Evolutionary conservation across 2,329 filamentous ascomycete genomes (phyloP).

Genomic region (Coniella lustricola): DNA sequence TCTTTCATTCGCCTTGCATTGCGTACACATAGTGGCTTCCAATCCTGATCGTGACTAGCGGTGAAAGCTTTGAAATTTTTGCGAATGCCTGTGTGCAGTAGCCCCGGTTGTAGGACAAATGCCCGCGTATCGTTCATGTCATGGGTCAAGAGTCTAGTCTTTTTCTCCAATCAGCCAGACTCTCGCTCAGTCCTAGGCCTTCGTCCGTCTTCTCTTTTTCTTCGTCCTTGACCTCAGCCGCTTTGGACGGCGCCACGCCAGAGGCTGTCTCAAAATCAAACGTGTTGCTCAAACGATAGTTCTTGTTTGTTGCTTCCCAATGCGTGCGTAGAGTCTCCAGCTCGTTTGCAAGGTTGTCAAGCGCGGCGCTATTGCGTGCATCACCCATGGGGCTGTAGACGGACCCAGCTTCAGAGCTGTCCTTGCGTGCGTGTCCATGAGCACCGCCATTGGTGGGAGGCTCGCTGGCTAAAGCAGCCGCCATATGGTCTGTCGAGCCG

Average conservation of each 20-base stretch:
- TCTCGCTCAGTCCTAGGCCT: conserved; percentile 56
- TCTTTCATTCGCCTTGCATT: conserved; percentile 2
- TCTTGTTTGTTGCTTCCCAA: conserved; percentile 95
- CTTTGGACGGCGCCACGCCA: conserved; percentile 11
- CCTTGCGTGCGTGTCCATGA: conserved; percentile 44
- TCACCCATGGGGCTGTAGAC: conserved; percentile 52
- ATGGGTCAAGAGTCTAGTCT: conserved; percentile 54
- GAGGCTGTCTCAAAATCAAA: conserved; percentile 68
- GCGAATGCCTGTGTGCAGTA: no score
- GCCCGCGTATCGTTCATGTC: conserved; percentile 31
- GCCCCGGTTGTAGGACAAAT: no score
- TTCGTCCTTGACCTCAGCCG: conserved; percentile 34
- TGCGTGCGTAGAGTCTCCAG: conserved; percentile 83
- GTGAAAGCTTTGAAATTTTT: neutral
- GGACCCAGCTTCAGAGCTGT: conserved; percentile 55
- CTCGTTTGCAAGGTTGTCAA: conserved; percentile 88
- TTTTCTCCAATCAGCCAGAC: conserved; percentile 73
- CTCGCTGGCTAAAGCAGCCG: conserved; percentile 28
- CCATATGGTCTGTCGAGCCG: conserved; percentile 37
- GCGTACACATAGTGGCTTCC: neutral
- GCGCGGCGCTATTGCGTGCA: conserved; percentile 55
- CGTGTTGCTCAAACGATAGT: conserved; percentile 81
- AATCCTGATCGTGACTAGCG: neutral
- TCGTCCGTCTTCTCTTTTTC: conserved; percentile 16
- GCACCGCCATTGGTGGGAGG: conserved; percentile 32